Base-by-base conservation (phyloP, 441 rosid genomes). In the Kokia cookei region DNA sequence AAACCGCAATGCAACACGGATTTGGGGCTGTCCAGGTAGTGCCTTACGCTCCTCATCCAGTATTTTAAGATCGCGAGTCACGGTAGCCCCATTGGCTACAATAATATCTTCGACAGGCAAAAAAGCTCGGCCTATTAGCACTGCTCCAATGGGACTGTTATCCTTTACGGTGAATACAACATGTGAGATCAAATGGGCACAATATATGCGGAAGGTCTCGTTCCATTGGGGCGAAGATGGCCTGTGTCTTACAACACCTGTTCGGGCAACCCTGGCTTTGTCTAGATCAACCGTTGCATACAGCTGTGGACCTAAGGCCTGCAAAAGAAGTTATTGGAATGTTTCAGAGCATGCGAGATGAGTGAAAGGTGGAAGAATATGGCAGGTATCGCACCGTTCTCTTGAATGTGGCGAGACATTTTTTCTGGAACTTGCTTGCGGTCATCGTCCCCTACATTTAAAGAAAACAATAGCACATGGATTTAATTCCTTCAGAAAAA, bases 251-350 rank as follows among this genome's bases (percentile, higher is more conserved):
- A 62, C 66, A 17, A 62, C 43, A 8, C 47, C 40, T 62, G 66
- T 62, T 9, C 91, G 84, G 29, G 81, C 90, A 32, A 85, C 84
- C 24, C 91, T 84, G 1, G 89, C 85, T 72, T 79, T 82, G 68
- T 85, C 91, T 45, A 87, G 73, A 77, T 89, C 93, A 57, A 89
- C 78, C 2, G 91, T 75, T 77, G 90, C 90, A 65, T 89, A 89
- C 7, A 86, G 71, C 65, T 77, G 74, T 17, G 84, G 67, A 40
- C 88, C 87, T 27, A 79, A 70, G 24, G 71, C 67, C 83, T 80
- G 80, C 80, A 45, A 55, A 11, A 11, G 24, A 51, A 43, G 60
- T 24, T 67, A 45, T 45, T 13, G 29, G 14, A 65, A 43, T 8
- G 2, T 14, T 11, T 26, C 15, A 8, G 29, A 54, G 8, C 35